phyloP scores from a whole-genome alignment of 129 eudicot species.

The Flaveria trinervia region DNA sequence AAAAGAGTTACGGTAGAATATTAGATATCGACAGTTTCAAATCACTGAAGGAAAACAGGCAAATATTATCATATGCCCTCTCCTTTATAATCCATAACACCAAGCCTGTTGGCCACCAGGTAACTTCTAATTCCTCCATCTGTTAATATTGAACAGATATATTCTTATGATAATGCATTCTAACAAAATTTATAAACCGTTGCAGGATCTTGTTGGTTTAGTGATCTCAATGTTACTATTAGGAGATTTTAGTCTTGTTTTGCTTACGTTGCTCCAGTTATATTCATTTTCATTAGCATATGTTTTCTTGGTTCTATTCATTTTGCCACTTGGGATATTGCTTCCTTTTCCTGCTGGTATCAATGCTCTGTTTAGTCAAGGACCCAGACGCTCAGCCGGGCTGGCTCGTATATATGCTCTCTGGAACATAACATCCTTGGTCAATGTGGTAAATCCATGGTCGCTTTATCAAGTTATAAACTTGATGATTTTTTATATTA shows the following conservation, averaged over 20 bases:
- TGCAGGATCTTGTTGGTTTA: slow-evolving; percentile 99
- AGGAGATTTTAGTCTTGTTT: slow-evolving; percentile 92
- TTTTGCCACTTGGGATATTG: slow-evolving; percentile 87
- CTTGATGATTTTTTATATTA: background rate
- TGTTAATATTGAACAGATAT: slow-evolving; percentile 2
- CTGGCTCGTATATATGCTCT: slow-evolving; percentile 97
- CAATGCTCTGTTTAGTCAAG: slow-evolving; percentile 96
- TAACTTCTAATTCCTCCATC: slow-evolving; percentile 32
- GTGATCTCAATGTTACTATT: slow-evolving; percentile 87
- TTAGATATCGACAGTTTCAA: slow-evolving; percentile 62
- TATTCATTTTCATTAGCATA: slow-evolving; percentile 76
- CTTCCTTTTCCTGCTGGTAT: slow-evolving; percentile 98
- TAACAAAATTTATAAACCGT: background rate
- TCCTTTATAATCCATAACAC: slow-evolving; percentile 85
- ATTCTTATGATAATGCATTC: slow-evolving; percentile 11
- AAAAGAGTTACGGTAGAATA: slow-evolving; percentile 55
- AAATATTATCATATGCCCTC: slow-evolving; percentile 53
- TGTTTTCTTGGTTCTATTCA: slow-evolving; percentile 73
- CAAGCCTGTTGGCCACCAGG: slow-evolving; percentile 98
- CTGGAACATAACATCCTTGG: slow-evolving; percentile 89
- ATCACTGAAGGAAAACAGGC: slow-evolving; percentile 72
- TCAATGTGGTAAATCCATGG: slow-evolving; percentile 72
- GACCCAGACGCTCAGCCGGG: slow-evolving; percentile 94
- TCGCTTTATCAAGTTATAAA: background rate
- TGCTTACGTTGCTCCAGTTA: slow-evolving; percentile 96